These are phyloP conservation scores for Salisapilia sapeloensis DNA, from an alignment of 352 stramenopile genomes.

Conservation along the genomic window DNA sequence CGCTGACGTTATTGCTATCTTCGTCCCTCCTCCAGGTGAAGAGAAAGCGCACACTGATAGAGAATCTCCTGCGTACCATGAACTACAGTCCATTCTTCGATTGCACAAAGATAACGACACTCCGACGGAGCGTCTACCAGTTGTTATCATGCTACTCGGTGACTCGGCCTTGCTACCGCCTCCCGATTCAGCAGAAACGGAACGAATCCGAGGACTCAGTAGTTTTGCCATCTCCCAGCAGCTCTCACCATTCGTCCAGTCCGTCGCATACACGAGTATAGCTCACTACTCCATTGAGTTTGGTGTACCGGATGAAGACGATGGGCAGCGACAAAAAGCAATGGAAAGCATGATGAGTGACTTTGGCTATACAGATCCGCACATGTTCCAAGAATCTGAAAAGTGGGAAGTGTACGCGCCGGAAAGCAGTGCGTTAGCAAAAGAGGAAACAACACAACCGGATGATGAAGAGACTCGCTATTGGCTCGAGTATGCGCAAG, in stretches of 20 bases:
- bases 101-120: constrained; percentile 1
- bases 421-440: constrained; percentile 16
- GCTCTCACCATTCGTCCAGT: constrained; percentile 23
- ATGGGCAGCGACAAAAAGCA: constrained; percentile 11
- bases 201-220: constrained; percentile 40
- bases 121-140: constrained; percentile 13
- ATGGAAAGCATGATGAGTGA: constrained; percentile 43
- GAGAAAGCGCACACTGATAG: constrained; percentile 8
- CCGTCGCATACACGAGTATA: constrained; percentile 24
- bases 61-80: constrained; percentile 27
- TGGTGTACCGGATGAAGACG: constrained; percentile 10
- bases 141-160: constrained; percentile 52
- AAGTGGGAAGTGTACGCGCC: constrained; percentile 69
- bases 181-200: constrained; percentile 22
- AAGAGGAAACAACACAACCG: constrained; percentile 20
- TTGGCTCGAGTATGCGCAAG: constrained; percentile 38
- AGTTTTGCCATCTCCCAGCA: constrained; percentile 69
- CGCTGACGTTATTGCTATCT: constrained; percentile 41
- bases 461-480: constrained; percentile 40
- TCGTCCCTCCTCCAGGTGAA: constrained; percentile 31
- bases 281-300: constrained; percentile 68
- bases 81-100: constrained; percentile 10
- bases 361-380: constrained; percentile 54
- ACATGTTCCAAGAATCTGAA: constrained; percentile 66
- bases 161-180: constrained; percentile 45